phyloP scores from a whole-genome alignment of 2,329 filamentous ascomycete genomes.

The Chrysosphaeria jannelii region DNA sequence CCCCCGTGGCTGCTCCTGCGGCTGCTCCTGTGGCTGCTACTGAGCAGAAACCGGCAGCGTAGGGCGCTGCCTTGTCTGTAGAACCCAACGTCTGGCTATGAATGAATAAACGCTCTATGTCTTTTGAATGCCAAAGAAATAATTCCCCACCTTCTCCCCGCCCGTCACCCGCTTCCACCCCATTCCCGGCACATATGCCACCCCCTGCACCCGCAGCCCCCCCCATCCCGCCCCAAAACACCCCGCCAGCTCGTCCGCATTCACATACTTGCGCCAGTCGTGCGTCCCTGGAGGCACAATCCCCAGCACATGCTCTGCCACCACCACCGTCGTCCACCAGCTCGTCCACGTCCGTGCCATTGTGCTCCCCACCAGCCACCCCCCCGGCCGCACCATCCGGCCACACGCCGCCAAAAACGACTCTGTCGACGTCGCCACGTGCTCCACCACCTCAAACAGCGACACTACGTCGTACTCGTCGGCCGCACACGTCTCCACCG shows the following conservation, averaged over 20 bases:
- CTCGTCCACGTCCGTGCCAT: conserved; percentile 73
- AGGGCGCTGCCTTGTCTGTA: neutral
- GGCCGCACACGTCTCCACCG: conserved; percentile 34
- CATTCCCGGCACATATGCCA: conserved; percentile 66
- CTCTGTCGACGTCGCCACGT: conserved; percentile 40
- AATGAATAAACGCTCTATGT: too few relatives aligned
- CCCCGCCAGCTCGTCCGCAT: conserved; percentile 42
- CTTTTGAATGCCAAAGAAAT: conserved; percentile 63
- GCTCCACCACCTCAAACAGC: conserved; percentile 85
- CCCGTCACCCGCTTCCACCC: conserved; percentile 67
- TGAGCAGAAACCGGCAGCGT: neutral
- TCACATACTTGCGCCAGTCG: conserved; percentile 90
- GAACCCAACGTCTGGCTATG: too few relatives aligned
- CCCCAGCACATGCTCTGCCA: conserved; percentile 63
- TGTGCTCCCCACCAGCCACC: conserved; percentile 78
- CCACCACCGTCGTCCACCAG: conserved; percentile 74
- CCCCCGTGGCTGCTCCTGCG: too few relatives aligned
- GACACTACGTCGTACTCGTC: conserved; percentile 44
- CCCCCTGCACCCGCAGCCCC: conserved; percentile 36
- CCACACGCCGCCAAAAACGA: conserved; percentile 43
- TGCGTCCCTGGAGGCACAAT: conserved; percentile 85
- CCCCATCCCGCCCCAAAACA: conserved; percentile 26
- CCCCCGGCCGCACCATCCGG: conserved; percentile 58
- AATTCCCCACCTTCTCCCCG: conserved; percentile 73
- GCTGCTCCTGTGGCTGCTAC: conserved; percentile 1